phyloP scores from a whole-genome alignment of 1,284 basidiomycete species.

The Ustilago vetiveriae region DNA sequence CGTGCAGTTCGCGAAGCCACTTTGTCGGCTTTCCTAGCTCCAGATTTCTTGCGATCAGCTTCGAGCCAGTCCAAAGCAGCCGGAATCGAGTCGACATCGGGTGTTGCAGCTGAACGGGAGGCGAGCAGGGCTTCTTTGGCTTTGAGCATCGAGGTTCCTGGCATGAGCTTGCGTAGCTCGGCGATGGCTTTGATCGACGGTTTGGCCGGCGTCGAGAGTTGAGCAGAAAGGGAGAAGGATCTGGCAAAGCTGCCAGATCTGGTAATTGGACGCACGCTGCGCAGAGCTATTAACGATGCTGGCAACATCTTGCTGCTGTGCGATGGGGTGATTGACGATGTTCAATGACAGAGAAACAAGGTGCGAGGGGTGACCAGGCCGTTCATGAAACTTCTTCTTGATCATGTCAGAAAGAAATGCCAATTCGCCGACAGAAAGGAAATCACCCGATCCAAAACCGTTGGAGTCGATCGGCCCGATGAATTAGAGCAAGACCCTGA shows the following conservation, averaged over 20 bases:
- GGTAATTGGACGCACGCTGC: slow-evolving; percentile 5
- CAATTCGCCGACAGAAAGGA: not conserved
- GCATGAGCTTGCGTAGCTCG: slow-evolving; percentile 80
- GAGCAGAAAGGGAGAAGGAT: slow-evolving; percentile 9
- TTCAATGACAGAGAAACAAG: too few relatives aligned
- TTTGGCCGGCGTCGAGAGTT: slow-evolving; percentile 40
- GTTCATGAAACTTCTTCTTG: too few relatives aligned
- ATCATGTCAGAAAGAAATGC: not conserved
- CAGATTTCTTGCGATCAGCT: slow-evolving; percentile 76
- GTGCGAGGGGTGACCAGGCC: too few relatives aligned
- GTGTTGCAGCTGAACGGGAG: slow-evolving; percentile 63
- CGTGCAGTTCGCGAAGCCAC: slow-evolving; percentile 77
- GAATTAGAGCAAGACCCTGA: too few relatives aligned
- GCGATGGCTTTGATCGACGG: slow-evolving; percentile 79
- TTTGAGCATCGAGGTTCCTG: slow-evolving; percentile 79
- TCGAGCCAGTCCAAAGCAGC: slow-evolving; percentile 83
- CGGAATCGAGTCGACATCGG: slow-evolving; percentile 76
- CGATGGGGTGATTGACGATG: not conserved
- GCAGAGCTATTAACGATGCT: slow-evolving; percentile 1
- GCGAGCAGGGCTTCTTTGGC: slow-evolving; percentile 85
- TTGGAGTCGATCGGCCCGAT: too few relatives aligned
- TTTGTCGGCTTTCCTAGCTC: slow-evolving; percentile 84
- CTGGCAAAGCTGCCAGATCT: not conserved
- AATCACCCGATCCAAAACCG: not conserved
- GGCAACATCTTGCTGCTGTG: slow-evolving; percentile 7